phyloP scores from a whole-genome alignment of 2,329 filamentous ascomycete genomes.

The Trichoderma simmonsii region DNA sequence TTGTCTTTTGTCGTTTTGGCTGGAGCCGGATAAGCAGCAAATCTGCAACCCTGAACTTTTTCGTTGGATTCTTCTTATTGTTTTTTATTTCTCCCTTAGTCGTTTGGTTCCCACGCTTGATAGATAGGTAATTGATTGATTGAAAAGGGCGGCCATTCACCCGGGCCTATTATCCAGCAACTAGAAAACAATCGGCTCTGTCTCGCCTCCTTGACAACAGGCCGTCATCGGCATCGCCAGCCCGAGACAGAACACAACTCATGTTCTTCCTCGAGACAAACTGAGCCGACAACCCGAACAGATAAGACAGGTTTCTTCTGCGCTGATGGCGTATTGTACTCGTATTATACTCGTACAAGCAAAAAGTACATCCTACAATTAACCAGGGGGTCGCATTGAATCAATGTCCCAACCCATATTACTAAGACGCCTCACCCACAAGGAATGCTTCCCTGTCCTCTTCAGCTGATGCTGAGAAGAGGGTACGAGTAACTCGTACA shows the following conservation, averaged over 20 bases:
- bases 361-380: background rate
- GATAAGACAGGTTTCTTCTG: background rate
- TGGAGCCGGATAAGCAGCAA: slow-evolving; percentile 1
- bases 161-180: background rate
- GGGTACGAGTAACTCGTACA: background rate
- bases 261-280: background rate
- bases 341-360: background rate
- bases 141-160: background rate
- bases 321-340: background rate
- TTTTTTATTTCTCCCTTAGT: background rate
- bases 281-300: background rate
- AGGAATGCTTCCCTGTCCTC: background rate
- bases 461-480: slow-evolving; percentile 1
- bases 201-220: background rate
- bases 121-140: background rate
- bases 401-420: background rate
- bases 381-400: background rate
- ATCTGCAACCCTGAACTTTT: slow-evolving; percentile 7
- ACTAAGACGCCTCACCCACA: background rate
- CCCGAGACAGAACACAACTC: background rate
- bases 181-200: background rate
- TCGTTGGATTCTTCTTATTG: background rate
- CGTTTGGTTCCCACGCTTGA: background rate
- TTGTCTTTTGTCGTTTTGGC: background rate
- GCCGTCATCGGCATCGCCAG: background rate